A percentile compares a stretch with the other conserved stretches of the same genome.
phyloP scores from a whole-genome alignment of 345 rosid genomes.

The Adansonia digitata region DNA sequence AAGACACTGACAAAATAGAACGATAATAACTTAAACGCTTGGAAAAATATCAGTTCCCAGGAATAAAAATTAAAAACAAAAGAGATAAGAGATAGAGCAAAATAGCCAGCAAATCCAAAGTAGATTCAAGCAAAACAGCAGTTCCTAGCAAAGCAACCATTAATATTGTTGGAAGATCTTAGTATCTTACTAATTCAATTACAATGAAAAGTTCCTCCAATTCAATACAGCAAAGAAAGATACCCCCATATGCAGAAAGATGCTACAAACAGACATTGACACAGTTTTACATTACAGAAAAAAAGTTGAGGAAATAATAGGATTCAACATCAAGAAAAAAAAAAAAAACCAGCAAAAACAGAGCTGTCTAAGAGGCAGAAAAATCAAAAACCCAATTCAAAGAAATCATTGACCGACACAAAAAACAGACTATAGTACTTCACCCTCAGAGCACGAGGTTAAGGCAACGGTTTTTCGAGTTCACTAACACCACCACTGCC shows the following conservation, averaged over 20 bases:
- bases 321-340: neutral
- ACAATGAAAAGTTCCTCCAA: neutral
- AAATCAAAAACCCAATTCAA: constrained; percentile 20
- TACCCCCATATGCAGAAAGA: constrained; percentile 19
- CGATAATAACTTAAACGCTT: no score
- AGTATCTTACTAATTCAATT: neutral
- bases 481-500: neutral
- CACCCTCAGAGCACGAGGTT: neutral
- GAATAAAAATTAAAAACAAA: no score
- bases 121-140: constrained; percentile 1
- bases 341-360: neutral
- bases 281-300: constrained; percentile 1
- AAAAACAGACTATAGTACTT: neutral
- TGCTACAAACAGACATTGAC: constrained; percentile 5
- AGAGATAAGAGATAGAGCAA: no score
- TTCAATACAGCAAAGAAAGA: no score
- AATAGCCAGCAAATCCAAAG: neutral
- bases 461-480: neutral
- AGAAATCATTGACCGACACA: constrained; percentile 4
- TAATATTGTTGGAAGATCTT: constrained; percentile 6
- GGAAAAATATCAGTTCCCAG: no score
- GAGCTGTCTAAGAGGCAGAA: constrained; percentile 15
- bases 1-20: no score
- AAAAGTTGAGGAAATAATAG: neutral
- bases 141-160: neutral